Base-by-base conservation (phyloP, 2,329 filamentous ascomycete genomes). In the Teratosphaeria epicoccoides region DNA sequence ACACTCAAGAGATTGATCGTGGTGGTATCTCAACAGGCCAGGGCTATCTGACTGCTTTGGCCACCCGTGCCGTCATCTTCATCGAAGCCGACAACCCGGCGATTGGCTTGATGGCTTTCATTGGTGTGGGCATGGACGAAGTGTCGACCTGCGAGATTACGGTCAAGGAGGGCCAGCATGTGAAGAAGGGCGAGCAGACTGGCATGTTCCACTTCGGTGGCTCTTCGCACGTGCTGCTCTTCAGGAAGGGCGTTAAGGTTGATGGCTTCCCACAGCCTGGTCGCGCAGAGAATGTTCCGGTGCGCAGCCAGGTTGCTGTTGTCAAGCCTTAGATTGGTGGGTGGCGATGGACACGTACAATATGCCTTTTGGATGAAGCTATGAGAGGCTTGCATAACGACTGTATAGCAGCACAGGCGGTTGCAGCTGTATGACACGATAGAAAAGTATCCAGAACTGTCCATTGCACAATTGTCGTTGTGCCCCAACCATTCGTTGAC, bases 141-240 rank as follows among this genome's bases (percentile, higher is more conserved):
- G 85, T 88, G 11, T 83, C 78, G 26, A 68, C 83, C 0, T 88
- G 84, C 61, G 83, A 88, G 49, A 81, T 87, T 47, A 84, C 80
- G 0, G 83, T 87, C 10, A 74, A 74, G 59, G 78, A 82, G 61
- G 84, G 83, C 0, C 76, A 88, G 63, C 74, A 76, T 49, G 63
- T 89, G 14, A 72, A 73, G 49, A 88, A 88, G 72, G 86, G 86
- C 1, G 78, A 88, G 4, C 71, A 88, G 70, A 73, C 82, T 37
- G 85, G 85, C 43, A 88, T 87, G 84, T 89, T 89, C 68, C 85
- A 89, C 63, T 88, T 84, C 63, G 85, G 85, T n/a, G 85, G 86
- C 0, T 83, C 78, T 6, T 81, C 80, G 1, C 81, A 87, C 63
- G 86, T 82, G 59, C 62, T 88, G 58, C 62, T 89, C 2, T 88